A percentile compares a stretch with the other conserved stretches of the same genome.
phyloP scores from a whole-genome alignment of 257 asterid genomes.

The Solanum dulcamara region DNA sequence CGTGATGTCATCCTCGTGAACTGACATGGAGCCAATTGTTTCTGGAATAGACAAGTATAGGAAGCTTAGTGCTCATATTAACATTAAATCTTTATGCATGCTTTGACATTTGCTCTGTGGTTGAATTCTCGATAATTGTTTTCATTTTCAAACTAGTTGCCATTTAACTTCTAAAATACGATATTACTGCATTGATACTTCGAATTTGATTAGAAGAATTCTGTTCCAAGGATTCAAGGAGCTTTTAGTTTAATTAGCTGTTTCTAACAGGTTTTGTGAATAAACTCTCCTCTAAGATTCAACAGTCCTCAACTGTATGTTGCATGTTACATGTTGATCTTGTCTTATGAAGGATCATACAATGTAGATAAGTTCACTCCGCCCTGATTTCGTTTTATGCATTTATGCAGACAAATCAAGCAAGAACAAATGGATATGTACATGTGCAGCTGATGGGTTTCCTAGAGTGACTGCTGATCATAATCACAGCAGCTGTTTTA shows the following conservation, averaged over 20 bases:
- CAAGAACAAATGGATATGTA: conserved; percentile 55
- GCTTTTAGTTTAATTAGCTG: no score
- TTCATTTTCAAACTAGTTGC: background rate
- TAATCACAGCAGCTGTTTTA: conserved; percentile 49
- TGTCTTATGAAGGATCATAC: background rate
- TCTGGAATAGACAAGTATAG: background rate
- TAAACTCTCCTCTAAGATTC: no score
- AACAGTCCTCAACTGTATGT: no score
- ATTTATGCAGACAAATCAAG: conserved; percentile 36
- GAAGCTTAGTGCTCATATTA: background rate
- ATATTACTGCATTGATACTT: background rate
- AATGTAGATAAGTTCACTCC: background rate
- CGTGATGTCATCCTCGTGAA: background rate
- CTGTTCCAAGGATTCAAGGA: no score
- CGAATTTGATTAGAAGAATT: no score
- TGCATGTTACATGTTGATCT: background rate
- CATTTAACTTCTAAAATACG: background rate
- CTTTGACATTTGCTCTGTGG: background rate
- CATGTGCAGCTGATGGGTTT: conserved; percentile 46
- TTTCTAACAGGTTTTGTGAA: no score
- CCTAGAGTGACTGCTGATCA: conserved; percentile 47
- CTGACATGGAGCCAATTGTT: background rate
- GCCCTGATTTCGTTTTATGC: background rate
- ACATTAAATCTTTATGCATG: background rate
- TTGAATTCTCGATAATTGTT: background rate